Evolutionary conservation across 2,329 filamentous ascomycete species (phyloP), one percentile per base, ranked within the genome.

Genomic region (Phyllosticta citribraziliensis): DNA sequence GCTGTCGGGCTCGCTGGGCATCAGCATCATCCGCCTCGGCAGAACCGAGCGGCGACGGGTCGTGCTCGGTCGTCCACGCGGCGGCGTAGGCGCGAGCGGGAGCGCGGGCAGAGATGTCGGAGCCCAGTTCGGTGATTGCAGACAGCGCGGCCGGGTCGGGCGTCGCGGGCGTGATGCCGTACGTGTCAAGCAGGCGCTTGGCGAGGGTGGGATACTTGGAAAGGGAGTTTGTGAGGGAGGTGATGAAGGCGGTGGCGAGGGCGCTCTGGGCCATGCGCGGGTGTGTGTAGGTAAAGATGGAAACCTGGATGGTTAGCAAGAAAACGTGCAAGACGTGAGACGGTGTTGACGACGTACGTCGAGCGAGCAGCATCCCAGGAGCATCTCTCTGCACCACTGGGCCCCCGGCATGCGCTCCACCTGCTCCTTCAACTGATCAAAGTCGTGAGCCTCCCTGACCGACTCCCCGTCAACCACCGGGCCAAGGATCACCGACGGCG

Each of bases 311-410:
- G 17, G 40, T n/a, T 5, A 47, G 40, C n/a, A n/a, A 17, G 12
- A 3, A n/a, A 19, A 10, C 9, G 6, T 5, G 14, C 5, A 19
- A n/a, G 40, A 5, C 24, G 5, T n/a, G 53, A 25, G 17, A 56
- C 10, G 27, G 56, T 56, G 25, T 40, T 40, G 17, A 47, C 35
- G 17, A 47, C 58, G 27, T 69, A 78, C 77, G 69, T 81, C 79
- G 54, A 78, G 72, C 62, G 76, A 71, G 22, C 76, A 76, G 62
- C 81, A 75, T 17, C 79, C 80, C 50, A 82, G 74, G 63, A 80
- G 71, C 11, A 81, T 61, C n/a, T 72, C 70, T 40, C 74, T 67
- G 61, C 75, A 80, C 79, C 79, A 82, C 10, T 70, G 68, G 47
- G 72, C 74, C 0, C 75, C 79, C 5, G 73, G 72, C 33, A 78